Evolutionary conservation across 2,329 filamentous ascomycete genomes (phyloP).

Genomic region (Penicillium sp.): DNA sequence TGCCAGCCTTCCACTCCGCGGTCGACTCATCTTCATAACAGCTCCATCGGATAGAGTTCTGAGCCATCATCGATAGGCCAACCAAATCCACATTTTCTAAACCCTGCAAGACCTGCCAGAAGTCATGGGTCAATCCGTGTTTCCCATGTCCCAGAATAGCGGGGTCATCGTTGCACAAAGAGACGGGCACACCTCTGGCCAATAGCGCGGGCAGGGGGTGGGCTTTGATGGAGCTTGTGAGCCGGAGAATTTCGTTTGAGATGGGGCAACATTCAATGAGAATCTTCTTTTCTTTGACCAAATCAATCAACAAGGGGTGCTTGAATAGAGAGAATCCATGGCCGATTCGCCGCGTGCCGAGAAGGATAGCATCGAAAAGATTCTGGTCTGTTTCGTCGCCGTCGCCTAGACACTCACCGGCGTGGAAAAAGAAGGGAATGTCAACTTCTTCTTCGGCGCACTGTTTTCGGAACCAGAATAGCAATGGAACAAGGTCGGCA

Average conservation of each 20-base stretch:
- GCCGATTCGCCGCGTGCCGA: slow-evolving; percentile 85
- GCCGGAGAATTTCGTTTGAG: slow-evolving; percentile 81
- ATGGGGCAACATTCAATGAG: slow-evolving; percentile 89
- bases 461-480: slow-evolving; percentile 92
- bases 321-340: slow-evolving; percentile 88
- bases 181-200: slow-evolving; percentile 78
- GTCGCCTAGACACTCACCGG: slow-evolving; percentile 81
- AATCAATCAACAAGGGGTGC: slow-evolving; percentile 83
- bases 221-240: slow-evolving; percentile 72
- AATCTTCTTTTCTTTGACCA: slow-evolving; percentile 86
- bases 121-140: slow-evolving; percentile 85
- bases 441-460: slow-evolving; percentile 76
- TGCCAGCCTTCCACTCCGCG: slow-evolving; percentile 69
- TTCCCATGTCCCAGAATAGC: slow-evolving; percentile 82
- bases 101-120: slow-evolving; percentile 89
- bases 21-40: slow-evolving; percentile 77
- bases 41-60: slow-evolving; percentile 91
- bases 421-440: slow-evolving; percentile 95
- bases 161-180: slow-evolving; percentile 88
- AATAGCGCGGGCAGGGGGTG: slow-evolving; percentile 84
- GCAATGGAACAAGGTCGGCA: slow-evolving; percentile 73
- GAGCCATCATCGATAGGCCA: slow-evolving; percentile 80
- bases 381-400: slow-evolving; percentile 78
- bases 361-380: slow-evolving; percentile 82
- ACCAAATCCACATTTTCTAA: slow-evolving; percentile 90